Base-by-base conservation (phyloP, 148 eudicot genomes). In the Amaranthus hypochondriacus region DNA sequence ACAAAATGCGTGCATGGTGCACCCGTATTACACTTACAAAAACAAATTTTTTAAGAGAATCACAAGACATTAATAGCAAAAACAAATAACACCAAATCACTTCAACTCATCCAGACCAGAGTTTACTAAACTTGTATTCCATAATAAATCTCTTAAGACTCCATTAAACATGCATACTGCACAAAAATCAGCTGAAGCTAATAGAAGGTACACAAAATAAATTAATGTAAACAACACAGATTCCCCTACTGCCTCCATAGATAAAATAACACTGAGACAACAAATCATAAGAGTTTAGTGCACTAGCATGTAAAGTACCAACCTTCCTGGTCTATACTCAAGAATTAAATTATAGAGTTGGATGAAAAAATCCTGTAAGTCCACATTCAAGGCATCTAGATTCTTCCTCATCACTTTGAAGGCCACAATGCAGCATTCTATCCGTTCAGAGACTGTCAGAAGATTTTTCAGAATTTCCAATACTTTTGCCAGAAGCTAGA, bases 241-340 rank as follows among this genome's bases (percentile, higher is more conserved):
- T 12, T 44, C 44, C 15, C 63, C 46, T 10, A 28, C 39, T 60
- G 63, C 63, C 63, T 7, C 11, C 14, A 60, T 60, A 18, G 44
- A 60, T 7, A 11, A 8, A 21, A 60, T 60, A 18, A 18, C 18
- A 18, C 7, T 60, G 63, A 60, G 43, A 4, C 21, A 9, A 28
- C 28, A 13, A 60, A 12, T 28, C 46, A 60, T 8, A 18, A 18
- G 5, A 21, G 61, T 60, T 44, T 5, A 70, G 39, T 56, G 39
- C 11, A 46, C 75, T 13, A 47, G 55, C 4, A 65, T 51, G 44
- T 14, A 68, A 15, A 65, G 56, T 59, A 82, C 81, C 13, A 79
- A 94, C 98, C 98, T 95, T 83, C 87, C 99, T 1, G 97, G 92
- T 77, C 90, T 86, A 75, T 90, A 87, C 76, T 95, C 96, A 44